Evolutionary conservation across 164 flowering plant species (phyloP), one percentile per base, ranked within the genome.

Genomic region (Malania oleifera): DNA sequence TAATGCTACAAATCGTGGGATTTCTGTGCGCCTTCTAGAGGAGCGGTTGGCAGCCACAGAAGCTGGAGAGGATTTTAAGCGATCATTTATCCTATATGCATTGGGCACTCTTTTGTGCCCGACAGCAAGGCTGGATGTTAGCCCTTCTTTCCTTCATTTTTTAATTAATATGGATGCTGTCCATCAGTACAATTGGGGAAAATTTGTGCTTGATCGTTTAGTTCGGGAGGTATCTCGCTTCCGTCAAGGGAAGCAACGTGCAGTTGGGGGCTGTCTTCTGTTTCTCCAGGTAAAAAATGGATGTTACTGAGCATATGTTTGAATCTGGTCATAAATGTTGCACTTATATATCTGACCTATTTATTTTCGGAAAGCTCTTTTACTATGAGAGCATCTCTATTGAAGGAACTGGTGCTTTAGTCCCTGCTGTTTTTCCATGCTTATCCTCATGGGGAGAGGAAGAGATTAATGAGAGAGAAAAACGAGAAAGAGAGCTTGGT

Each of bases 241-340:
- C 61, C 75, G 57, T 52, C 80, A 72, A 53, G 74, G 80, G 23
- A 73, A 73, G 68, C 77, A 76, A 60, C 74, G 64, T 48, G 77
- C 77, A 11, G 80, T 76, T 52, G 80, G 80, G 58, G 80, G 80
- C 41, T 76, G 80, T 54, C 80, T 76, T 56, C 60, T 76, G 66
- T 76, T 76, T 70, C 77, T 76, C 44, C 77, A 76, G 77, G 80
- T 76, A 38, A 47, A 38, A 9, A 49, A 49, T 10, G n/a, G 41
- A 11, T 11, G 8, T 22, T 54, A 31, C 58, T 4, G 4, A 31
- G 9, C 35, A 31, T 31, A 4, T 31, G 6, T 4, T 31, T 25
- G 14, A 14, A 41, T 50, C 19, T 26, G 1, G 44, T 37, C 3
- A 19, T n/a, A 18, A 26, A 11, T 22, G 56, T 50, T 17, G 1